phyloP scores from a whole-genome alignment of 2,329 filamentous ascomycete species.

The Dothistroma septosporum region DNA sequence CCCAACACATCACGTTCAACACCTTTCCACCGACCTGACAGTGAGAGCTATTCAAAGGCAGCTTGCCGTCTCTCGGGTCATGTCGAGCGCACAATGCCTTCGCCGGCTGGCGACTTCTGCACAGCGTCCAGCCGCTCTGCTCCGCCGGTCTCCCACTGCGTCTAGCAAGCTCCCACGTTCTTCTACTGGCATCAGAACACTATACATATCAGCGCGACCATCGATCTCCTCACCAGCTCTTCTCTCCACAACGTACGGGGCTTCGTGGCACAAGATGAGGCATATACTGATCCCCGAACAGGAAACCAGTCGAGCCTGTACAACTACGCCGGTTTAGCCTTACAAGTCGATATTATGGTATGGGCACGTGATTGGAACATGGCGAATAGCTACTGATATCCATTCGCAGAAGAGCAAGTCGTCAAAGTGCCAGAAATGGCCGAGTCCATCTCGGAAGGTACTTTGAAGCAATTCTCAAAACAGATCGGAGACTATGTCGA shows the following conservation, averaged over 20 bases:
- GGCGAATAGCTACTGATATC: constrained; percentile 11
- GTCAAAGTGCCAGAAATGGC: constrained; percentile 98
- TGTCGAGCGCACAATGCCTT: constrained; percentile 39
- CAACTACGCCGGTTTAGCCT: constrained; percentile 34
- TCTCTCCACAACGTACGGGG: constrained; percentile 21
- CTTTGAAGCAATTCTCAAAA: constrained; percentile 92
- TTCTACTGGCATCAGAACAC: constrained; percentile 20
- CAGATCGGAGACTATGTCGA: constrained; percentile 90
- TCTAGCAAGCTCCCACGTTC: constrained; percentile 26
- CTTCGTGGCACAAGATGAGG: background rate
- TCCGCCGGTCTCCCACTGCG: constrained; percentile 27
- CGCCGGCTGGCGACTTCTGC: constrained; percentile 33
- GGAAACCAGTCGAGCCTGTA: constrained; percentile 27
- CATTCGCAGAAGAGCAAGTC: constrained; percentile 63
- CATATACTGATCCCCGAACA: constrained; percentile 23
- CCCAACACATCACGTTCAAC: constrained; percentile 8
- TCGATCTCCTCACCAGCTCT: constrained; percentile 21
- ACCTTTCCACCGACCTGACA: constrained; percentile 1
- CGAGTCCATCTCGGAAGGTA: constrained; percentile 96
- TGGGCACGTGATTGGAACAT: background rate
- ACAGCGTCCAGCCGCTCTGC: constrained; percentile 25
- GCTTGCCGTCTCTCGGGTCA: constrained; percentile 29
- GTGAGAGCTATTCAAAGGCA: constrained; percentile 28
- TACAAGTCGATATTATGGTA: constrained; percentile 33
- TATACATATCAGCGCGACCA: constrained; percentile 21